Evolutionary conservation across 2,329 filamentous ascomycete genomes (phyloP).

Genomic region (Ophidiomyces ophidiicola): DNA sequence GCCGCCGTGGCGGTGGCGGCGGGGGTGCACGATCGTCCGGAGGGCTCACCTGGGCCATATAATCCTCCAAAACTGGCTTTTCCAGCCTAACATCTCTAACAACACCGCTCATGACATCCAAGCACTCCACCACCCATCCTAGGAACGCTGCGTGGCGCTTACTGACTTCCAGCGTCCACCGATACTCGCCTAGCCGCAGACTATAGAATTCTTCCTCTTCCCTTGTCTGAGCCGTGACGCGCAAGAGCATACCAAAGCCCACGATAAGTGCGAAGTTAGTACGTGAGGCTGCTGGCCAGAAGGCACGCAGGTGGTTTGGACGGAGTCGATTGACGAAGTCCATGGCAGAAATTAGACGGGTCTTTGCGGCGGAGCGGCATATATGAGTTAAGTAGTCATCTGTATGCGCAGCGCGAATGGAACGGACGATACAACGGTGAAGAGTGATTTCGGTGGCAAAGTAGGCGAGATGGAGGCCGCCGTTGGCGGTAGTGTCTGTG

Average conservation of each 20-base stretch:
- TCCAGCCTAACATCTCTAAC: slow-evolving; percentile 36
- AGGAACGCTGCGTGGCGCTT: slow-evolving; percentile 51
- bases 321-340: slow-evolving; percentile 91
- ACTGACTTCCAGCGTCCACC: slow-evolving; percentile 85
- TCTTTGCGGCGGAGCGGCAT: slow-evolving; percentile 86
- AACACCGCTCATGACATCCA: slow-evolving; percentile 58
- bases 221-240: slow-evolving; percentile 72
- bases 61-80: slow-evolving; percentile 49
- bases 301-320: slow-evolving; percentile 71
- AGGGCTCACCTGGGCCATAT: slow-evolving; percentile 22
- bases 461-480: slow-evolving; percentile 80
- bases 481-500: slow-evolving; percentile 32
- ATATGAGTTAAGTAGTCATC: slow-evolving; percentile 83
- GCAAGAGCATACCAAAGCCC: slow-evolving; percentile 80
- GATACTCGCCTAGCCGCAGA: slow-evolving; percentile 71
- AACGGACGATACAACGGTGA: slow-evolving; percentile 79
- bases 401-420: slow-evolving; percentile 46
- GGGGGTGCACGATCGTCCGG: neutral
- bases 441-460: slow-evolving; percentile 91
- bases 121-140: slow-evolving; percentile 60
- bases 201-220: slow-evolving; percentile 93
- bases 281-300: slow-evolving; percentile 52
- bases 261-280: slow-evolving; percentile 86
- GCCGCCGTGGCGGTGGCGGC: neutral
- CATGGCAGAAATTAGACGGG: slow-evolving; percentile 87